A percentile compares a stretch with the other conserved stretches of the same genome.
Evolutionary conservation across 1,139 yeast genomes (phyloP).

Genomic region (Casaregolazyma lundiana): DNA sequence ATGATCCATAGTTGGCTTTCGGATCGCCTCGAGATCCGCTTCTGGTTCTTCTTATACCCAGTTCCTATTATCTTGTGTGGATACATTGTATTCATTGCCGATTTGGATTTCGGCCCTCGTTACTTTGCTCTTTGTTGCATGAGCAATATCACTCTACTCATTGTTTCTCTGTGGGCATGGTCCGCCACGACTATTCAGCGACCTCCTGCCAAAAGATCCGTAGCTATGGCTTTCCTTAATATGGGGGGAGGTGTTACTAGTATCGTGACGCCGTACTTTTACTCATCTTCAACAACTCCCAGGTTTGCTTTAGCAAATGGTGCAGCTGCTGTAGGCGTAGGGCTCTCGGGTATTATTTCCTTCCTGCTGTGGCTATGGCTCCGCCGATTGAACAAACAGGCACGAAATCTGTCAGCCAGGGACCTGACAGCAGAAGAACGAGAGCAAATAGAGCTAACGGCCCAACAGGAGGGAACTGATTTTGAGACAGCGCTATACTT

Average conservation of each 20-base stretch:
- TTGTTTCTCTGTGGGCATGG: slow-evolving; percentile 12
- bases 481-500: slow-evolving; percentile 10
- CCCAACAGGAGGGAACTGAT: slow-evolving; percentile 12
- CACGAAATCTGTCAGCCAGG: slow-evolving; percentile 3
- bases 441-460: slow-evolving; percentile 5
- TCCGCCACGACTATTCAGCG: slow-evolving; percentile 10
- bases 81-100: slow-evolving; percentile 7
- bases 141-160: slow-evolving; percentile 7
- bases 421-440: slow-evolving; percentile 10
- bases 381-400: slow-evolving; percentile 9
- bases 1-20: slow-evolving; percentile 10
- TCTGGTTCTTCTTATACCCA: slow-evolving; percentile 11
- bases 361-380: slow-evolving; percentile 10
- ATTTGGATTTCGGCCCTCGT: slow-evolving; percentile 6
- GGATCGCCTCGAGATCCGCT: slow-evolving; percentile 7
- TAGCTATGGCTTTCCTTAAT: slow-evolving; percentile 10
- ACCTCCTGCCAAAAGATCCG: slow-evolving; percentile 12
- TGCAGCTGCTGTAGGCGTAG: slow-evolving; percentile 12
- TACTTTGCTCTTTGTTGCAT: slow-evolving; percentile 9
- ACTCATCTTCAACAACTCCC: slow-evolving; percentile 7
- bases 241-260: slow-evolving; percentile 11
- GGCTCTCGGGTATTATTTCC: slow-evolving; percentile 8
- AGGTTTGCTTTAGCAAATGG: slow-evolving; percentile 10
- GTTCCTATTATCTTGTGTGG: slow-evolving; percentile 9
- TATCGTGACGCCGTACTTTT: slow-evolving; percentile 10